phyloP scores from a whole-genome alignment of 768 basidiomycete genomes.

The Zangia roseola region DNA sequence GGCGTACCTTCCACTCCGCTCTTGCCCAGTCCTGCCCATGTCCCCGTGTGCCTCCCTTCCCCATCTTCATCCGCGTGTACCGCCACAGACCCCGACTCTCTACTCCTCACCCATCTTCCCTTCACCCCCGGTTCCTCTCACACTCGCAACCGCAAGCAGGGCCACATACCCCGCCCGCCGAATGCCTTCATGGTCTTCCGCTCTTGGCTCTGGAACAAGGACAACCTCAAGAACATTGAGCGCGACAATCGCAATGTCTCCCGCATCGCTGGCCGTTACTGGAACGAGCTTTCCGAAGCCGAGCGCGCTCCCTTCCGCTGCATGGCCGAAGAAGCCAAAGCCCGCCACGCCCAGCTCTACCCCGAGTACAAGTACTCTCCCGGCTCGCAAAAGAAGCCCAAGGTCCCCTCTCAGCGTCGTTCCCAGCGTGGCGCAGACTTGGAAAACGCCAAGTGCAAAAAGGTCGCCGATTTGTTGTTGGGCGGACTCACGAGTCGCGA shows the following conservation, averaged over 20 bases:
- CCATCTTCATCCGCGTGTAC: conserved; percentile 22
- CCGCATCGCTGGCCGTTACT: conserved; percentile 64
- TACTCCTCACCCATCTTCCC: conserved; percentile 27
- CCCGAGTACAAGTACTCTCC: conserved; percentile 68
- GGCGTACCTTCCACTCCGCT: conserved; percentile 20
- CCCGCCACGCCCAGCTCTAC: conserved; percentile 47
- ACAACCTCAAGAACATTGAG: conserved; percentile 51
- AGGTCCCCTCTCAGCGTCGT: conserved; percentile 33
- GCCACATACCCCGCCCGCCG: conserved; percentile 71
- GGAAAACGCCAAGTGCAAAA: conserved; percentile 40
- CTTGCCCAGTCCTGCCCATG: conserved; percentile 20
- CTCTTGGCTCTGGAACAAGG: conserved; percentile 58
- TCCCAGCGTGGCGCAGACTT: conserved; percentile 27
- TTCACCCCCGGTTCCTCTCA: conserved; percentile 38
- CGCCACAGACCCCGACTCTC: conserved; percentile 11
- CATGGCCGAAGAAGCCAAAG: conserved; percentile 47
- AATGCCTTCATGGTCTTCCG: conserved; percentile 88
- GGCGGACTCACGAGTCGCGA: conserved; percentile 34
- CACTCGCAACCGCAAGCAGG: conserved; percentile 38
- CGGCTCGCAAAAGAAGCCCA: conserved; percentile 29
- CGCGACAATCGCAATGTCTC: conserved; percentile 73
- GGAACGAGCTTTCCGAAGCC: conserved; percentile 53
- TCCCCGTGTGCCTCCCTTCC: conserved; percentile 3
- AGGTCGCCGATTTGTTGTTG: conserved; percentile 36
- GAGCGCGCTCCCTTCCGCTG: conserved; percentile 48